These are phyloP conservation scores for Blepharisma japonicum DNA, from an alignment of 73 alveolate species.

Conservation along the genomic window DNA sequence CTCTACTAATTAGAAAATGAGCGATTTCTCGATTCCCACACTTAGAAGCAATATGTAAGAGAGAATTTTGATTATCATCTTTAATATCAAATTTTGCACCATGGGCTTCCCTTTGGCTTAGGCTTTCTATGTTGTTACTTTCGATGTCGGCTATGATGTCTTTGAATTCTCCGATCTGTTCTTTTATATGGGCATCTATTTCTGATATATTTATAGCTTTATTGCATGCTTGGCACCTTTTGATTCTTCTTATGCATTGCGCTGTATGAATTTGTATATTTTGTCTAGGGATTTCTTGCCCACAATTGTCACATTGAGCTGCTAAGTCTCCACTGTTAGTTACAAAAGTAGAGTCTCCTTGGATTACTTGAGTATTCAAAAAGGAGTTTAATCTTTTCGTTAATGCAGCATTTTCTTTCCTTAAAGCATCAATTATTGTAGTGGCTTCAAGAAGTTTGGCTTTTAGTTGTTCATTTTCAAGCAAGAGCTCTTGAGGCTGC, in stretches of 20 bases:
- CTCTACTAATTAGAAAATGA: slow-evolving; percentile 12
- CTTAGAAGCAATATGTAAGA: background rate
- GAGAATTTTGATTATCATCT: slow-evolving; percentile 7
- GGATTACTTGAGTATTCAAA: too few species aligned
- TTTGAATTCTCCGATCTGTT: background rate
- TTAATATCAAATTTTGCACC: slow-evolving; percentile 2
- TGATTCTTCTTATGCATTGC: slow-evolving; percentile 18
- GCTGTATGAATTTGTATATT: slow-evolving; percentile 7
- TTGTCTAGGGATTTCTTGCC: slow-evolving; percentile 2
- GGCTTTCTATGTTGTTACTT: background rate
- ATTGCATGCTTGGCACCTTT: background rate
- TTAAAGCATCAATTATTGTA: slow-evolving; percentile 1
- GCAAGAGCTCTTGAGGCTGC: background rate
- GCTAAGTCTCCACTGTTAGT: background rate
- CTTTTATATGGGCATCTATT: background rate
- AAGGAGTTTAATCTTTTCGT: background rate
- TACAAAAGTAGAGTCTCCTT: background rate
- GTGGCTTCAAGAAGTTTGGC: slow-evolving; percentile 11
- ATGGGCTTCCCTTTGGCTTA: background rate
- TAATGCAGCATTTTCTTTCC: slow-evolving; percentile 7
- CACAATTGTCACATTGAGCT: background rate
- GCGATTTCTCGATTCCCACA: background rate
- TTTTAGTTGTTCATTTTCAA: background rate
- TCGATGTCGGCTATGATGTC: background rate
- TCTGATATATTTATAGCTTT: background rate